Base-by-base conservation (phyloP, 139 green algal genomes). In the Zygnema cylindricum region DNA sequence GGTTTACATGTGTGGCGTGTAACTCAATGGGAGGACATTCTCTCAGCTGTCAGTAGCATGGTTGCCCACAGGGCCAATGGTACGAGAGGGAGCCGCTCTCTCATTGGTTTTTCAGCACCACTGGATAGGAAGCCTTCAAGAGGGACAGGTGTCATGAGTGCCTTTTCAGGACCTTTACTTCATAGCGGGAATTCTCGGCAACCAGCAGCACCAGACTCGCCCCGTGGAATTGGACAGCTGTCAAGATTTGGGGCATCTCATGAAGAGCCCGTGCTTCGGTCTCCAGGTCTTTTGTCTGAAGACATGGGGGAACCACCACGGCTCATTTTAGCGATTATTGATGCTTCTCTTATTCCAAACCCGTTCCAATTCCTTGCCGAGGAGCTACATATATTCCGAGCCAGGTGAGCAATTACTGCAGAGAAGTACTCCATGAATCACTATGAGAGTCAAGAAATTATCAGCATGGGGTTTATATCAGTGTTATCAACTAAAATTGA, bases 381-480 rank as follows among this genome's bases (percentile, higher is more conserved):
- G 49, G 81, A 87, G 43, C 81, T 87, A 1, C 81, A 87, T n/a
- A 87, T 87, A 1, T 87, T 87, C 81, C 0, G 81, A 40, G 81
- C 81, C 71, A 79, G 16, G 71, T 79, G 38, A 43, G 71, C 71
- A 41, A 25, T n/a, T n/a, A n/a, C n/a, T n/a, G 57, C 57, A 73
- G 30, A 73, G 30, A n/a, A n/a, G n/a, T n/a, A n/a, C n/a, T n/a
- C n/a, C n/a, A n/a, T n/a, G n/a, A n/a, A n/a, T n/a, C n/a, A n/a
- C n/a, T n/a, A n/a, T n/a, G n/a, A n/a, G n/a, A n/a, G n/a, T n/a
- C n/a, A n/a, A n/a, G n/a, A n/a, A n/a, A n/a, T n/a, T n/a, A n/a
- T n/a, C n/a, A n/a, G n/a, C n/a, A n/a, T n/a, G n/a, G n/a, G n/a
- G n/a, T n/a, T n/a, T n/a, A n/a, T n/a, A n/a, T n/a, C n/a, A n/a